A percentile compares a stretch with the other conserved stretches of the same genome.
Conservation (phyloP, 116 monocot species). For the Iris pallida region DNA sequence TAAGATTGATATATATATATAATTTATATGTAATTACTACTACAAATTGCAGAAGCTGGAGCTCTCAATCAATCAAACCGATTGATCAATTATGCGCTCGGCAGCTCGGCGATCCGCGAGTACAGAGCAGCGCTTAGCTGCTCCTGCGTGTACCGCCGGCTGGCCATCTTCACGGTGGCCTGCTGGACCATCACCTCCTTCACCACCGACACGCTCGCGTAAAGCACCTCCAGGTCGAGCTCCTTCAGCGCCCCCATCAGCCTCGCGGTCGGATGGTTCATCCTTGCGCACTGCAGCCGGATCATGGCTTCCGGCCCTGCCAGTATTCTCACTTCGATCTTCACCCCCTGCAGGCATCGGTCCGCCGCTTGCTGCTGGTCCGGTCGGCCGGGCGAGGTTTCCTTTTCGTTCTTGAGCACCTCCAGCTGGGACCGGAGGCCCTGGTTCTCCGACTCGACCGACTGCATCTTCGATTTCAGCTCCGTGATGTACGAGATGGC, state of each 20-base stretch:
- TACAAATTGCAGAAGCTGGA: too few species aligned
- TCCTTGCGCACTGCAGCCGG: constrained; percentile 23
- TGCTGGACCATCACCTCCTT: constrained; percentile 56
- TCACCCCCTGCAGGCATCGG: constrained; percentile 15
- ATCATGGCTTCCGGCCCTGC: constrained; percentile 39
- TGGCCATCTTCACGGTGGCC: constrained; percentile 32
- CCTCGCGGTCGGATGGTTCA: constrained; percentile 45
- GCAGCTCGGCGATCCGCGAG: constrained; percentile 10
- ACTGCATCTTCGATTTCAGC: constrained; percentile 14
- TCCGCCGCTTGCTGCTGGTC: not conserved
- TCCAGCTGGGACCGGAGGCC: constrained; percentile 20
- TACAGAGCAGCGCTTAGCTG: constrained; percentile 30
- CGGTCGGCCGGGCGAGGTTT: constrained; percentile 8
- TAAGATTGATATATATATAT: too few species aligned
- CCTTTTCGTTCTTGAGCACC: constrained; percentile 18
- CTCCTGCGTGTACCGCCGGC: constrained; percentile 23
- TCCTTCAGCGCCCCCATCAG: constrained; percentile 40
- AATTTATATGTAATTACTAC: too few species aligned
- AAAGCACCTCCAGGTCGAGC: constrained; percentile 35
- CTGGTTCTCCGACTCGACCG: constrained; percentile 22
- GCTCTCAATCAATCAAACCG: too few species aligned
- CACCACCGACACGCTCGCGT: constrained; percentile 43
- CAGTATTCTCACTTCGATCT: constrained; percentile 39
- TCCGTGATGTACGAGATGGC: constrained; percentile 42
- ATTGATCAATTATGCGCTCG: not conserved